phyloP scores from a whole-genome alignment of 768 basidiomycete species.

The Psilocybe tampanensis region DNA sequence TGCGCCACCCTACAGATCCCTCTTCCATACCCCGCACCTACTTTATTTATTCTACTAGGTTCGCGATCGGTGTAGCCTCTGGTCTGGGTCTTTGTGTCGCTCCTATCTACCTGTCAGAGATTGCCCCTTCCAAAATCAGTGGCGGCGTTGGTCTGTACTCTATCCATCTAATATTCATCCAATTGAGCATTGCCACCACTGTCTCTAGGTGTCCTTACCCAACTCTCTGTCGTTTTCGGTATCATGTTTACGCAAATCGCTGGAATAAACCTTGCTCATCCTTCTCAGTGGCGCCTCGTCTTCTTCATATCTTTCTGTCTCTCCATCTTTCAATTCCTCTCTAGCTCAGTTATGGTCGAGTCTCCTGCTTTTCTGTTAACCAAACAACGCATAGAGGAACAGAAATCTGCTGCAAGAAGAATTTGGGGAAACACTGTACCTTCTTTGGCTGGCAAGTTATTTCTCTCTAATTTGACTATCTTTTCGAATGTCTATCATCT shows the following conservation, averaged over 20 bases:
- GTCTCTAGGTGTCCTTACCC: conserved; percentile 71
- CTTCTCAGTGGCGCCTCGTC: conserved; percentile 72
- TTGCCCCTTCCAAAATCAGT: conserved; percentile 76
- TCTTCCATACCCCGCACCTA: conserved; percentile 1
- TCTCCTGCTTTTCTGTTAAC: conserved; percentile 69
- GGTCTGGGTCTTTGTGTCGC: conserved; percentile 78
- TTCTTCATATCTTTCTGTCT: conserved; percentile 61
- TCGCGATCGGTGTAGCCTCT: conserved; percentile 69
- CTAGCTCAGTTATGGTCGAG: conserved; percentile 60
- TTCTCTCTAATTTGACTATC: neutral
- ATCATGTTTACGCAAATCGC: conserved; percentile 85
- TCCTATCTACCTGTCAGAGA: conserved; percentile 85
- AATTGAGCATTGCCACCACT: neutral
- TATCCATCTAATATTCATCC: neutral
- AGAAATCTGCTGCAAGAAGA: conserved; percentile 44
- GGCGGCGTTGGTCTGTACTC: conserved; percentile 64
- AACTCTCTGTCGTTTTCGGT: conserved; percentile 81
- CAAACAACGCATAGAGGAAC: conserved; percentile 51
- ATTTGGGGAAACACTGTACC: conserved; percentile 53
- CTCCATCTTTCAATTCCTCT: conserved; percentile 58
- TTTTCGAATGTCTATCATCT: neutral
- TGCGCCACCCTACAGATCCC: conserved; percentile 25
- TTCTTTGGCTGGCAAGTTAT: conserved; percentile 27
- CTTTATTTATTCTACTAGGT: conserved; percentile 35
- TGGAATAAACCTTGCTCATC: conserved; percentile 72